Conservation (phyloP, 208 protist genomes). For the Trypanosoma cruzi region DNA sequence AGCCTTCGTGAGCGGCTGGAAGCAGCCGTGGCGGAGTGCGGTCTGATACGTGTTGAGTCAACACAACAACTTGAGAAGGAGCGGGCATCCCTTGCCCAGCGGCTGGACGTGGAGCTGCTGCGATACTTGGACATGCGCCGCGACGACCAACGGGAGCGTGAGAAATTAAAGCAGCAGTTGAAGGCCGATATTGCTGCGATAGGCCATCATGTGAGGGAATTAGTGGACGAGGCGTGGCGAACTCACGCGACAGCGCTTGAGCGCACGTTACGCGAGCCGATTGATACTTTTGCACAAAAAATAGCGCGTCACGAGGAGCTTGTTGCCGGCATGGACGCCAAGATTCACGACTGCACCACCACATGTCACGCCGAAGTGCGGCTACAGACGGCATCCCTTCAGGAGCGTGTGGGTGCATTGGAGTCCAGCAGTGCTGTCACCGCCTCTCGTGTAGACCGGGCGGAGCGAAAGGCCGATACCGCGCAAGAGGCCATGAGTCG, state of each 20-base stretch:
- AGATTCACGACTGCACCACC: conserved; percentile 49
- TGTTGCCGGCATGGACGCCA: conserved; percentile 45
- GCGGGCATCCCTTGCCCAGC: conserved; percentile 44
- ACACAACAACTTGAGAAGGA: conserved; percentile 66
- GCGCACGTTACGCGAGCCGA: conserved; percentile 41
- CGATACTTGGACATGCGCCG: conserved; percentile 70
- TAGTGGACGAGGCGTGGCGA: conserved; percentile 63
- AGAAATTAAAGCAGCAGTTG: conserved; percentile 38
- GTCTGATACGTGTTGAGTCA: conserved; percentile 52
- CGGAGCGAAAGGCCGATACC: conserved; percentile 70
- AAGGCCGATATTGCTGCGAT: conserved; percentile 34
- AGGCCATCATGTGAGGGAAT: conserved; percentile 31
- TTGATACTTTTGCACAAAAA: conserved; percentile 41
- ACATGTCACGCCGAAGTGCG: conserved; percentile 58
- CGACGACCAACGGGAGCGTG: conserved; percentile 60
- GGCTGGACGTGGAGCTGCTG: conserved; percentile 71
- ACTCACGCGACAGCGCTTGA: conserved; percentile 41
- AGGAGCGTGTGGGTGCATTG: conserved; percentile 69
- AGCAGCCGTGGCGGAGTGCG: conserved; percentile 44
- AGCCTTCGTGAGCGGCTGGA: conserved; percentile 52
- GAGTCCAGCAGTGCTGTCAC: conserved; percentile 56
- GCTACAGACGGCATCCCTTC: conserved; percentile 38
- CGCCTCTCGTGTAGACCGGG: conserved; percentile 58
- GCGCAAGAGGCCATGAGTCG: conserved; percentile 45
- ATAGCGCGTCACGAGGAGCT: conserved; percentile 34